Evolutionary conservation across 495 filamentous ascomycete species (phyloP).

Genomic region (Lichina pygmaea): DNA sequence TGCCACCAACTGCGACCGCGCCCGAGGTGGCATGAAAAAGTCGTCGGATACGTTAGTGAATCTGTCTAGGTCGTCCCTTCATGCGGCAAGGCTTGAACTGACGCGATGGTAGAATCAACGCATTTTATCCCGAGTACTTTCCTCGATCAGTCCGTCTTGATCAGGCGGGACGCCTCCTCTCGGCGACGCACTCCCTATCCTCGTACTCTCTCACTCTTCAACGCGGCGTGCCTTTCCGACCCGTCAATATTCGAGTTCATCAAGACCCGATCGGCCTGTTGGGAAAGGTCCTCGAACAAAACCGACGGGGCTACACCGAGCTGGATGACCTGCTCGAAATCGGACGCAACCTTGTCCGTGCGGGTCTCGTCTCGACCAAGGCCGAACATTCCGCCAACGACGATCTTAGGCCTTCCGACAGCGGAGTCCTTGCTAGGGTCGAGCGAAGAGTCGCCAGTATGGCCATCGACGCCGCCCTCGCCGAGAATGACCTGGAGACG

Average conservation of each 20-base stretch:
- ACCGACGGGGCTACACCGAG: slow-evolving; percentile 59
- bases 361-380: slow-evolving; percentile 23
- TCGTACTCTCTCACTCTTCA: slow-evolving; percentile 74
- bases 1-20: slow-evolving; percentile 69
- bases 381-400: slow-evolving; percentile 5
- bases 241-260: slow-evolving; percentile 70
- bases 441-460: slow-evolving; percentile 57
- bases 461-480: slow-evolving; percentile 67
- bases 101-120: background rate
- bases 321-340: slow-evolving; percentile 64
- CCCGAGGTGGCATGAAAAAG: slow-evolving; percentile 57
- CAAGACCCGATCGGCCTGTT: slow-evolving; percentile 63
- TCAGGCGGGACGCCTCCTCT: slow-evolving; percentile 40
- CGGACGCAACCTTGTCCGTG: slow-evolving; percentile 45
- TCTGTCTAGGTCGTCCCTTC: too few species aligned
- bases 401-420: background rate
- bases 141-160: slow-evolving; percentile 18
- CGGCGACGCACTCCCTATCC: slow-evolving; percentile 64
- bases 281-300: slow-evolving; percentile 68
- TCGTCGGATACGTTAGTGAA: slow-evolving; percentile 51
- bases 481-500: slow-evolving; percentile 81
- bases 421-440: slow-evolving; percentile 6
- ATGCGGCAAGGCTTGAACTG: too few species aligned
- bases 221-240: slow-evolving; percentile 76
- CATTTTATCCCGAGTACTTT: slow-evolving; percentile 17